Conservation (phyloP, 805 yeast species). For the Teunomyces gatunensis region DNA sequence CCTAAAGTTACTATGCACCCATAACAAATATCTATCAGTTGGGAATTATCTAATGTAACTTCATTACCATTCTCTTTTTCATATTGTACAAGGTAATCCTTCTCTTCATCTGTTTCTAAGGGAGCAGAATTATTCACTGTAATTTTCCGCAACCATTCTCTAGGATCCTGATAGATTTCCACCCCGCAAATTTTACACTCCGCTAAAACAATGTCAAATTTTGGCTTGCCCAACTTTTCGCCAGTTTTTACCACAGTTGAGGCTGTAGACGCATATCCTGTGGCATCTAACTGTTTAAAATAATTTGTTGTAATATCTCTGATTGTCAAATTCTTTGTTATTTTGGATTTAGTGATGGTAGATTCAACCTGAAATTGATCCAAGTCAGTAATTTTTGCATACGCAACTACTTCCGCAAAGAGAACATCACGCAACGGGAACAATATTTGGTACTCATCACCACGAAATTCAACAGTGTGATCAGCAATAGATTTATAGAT, state of each 20-base stretch:
- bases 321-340: conserved; percentile 73
- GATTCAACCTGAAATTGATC: conserved; percentile 23
- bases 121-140: conserved; percentile 60
- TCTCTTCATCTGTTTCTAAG: conserved; percentile 40
- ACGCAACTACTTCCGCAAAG: conserved; percentile 63
- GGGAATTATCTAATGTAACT: conserved; percentile 13
- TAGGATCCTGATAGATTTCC: conserved; percentile 54
- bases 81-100: conserved; percentile 22
- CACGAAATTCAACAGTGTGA: conserved; percentile 28
- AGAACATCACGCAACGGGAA: conserved; percentile 78
- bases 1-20: conserved; percentile 71
- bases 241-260: conserved; percentile 92
- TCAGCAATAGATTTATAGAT: conserved; percentile 54
- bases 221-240: conserved; percentile 62
- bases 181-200: conserved; percentile 58
- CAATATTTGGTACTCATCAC: conserved; percentile 41
- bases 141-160: conserved; percentile 64
- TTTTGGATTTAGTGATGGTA: conserved; percentile 27
- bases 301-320: conserved; percentile 76
- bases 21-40: conserved; percentile 54
- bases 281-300: conserved; percentile 63
- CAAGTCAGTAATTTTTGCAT: conserved; percentile 44
- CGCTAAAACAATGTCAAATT: conserved; percentile 12
- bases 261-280: conserved; percentile 81
- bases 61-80: conserved; percentile 6